Percentiles rank a stretch among this genome's conserved stretches.
Conservation (phyloP, 768 basidiomycete species). For the Imleria badia region DNA sequence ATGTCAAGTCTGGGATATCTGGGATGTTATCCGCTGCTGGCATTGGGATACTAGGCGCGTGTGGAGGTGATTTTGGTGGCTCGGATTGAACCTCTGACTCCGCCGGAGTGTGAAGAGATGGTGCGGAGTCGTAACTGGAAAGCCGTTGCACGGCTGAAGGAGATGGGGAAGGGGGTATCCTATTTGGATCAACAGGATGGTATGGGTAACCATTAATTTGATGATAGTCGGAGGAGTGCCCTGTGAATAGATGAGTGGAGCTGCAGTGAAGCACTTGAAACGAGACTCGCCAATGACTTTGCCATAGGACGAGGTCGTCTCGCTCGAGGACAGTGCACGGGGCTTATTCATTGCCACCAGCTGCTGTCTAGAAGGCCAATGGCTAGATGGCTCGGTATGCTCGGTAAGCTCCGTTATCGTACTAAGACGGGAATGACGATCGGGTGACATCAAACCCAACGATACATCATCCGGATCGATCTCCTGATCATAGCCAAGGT, state of each 20-base stretch:
- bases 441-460: slow-evolving; percentile 33
- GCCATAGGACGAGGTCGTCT: slow-evolving; percentile 60
- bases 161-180: slow-evolving; percentile 64
- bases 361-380: slow-evolving; percentile 45
- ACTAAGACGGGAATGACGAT: slow-evolving; percentile 44
- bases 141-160: slow-evolving; percentile 62
- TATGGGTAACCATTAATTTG: slow-evolving; percentile 5
- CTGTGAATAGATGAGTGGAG: slow-evolving; percentile 18
- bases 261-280: not conserved
- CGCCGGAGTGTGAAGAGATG: slow-evolving; percentile 50
- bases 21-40: slow-evolving; percentile 51
- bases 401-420: slow-evolving; percentile 72
- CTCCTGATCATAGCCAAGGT: slow-evolving; percentile 24
- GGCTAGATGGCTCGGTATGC: slow-evolving; percentile 55
- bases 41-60: slow-evolving; percentile 42
- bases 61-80: slow-evolving; percentile 37
- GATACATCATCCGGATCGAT: slow-evolving; percentile 30
- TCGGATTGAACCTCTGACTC: slow-evolving; percentile 33
- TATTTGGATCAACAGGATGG: slow-evolving; percentile 49
- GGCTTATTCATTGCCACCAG: slow-evolving; percentile 40
- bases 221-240: slow-evolving; percentile 8
- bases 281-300: slow-evolving; percentile 53
- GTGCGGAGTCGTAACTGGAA: slow-evolving; percentile 56
- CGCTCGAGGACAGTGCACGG: slow-evolving; percentile 35
- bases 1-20: slow-evolving; percentile 53